Base-by-base conservation (phyloP, 306 rosid species). In the Parietaria judaica region DNA sequence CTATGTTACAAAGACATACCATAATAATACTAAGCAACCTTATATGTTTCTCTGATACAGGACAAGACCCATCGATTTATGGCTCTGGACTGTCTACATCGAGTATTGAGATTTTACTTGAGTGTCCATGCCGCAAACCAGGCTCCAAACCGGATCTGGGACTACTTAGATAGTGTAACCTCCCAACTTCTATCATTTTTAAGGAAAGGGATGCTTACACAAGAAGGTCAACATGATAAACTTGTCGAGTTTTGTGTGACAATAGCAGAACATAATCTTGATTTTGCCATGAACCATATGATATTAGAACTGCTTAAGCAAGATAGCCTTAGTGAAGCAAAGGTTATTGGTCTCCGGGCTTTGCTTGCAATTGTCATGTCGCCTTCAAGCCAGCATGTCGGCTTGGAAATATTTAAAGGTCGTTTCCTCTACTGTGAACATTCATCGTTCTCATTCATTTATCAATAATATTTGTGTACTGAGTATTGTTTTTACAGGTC, bases 81-180 rank as follows among this genome's bases (percentile, higher is more conserved):
- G 97, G 97, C 99, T 55, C 76, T 94, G 85, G 95, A 89, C 81
- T 94, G 97, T 79, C 99, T 94, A 73, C 99, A 94, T 76, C 89
- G 97, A 67, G 97, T 94, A 63, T 76, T 89, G 73, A 86, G 96
- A 78, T 94, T 94, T 73, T 94, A 94, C 74, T 81, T 94, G 84
- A 86, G 94, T 51, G 95, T 94, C 60, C 94, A 94, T 71, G 97
- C 95, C 0, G 83, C 84, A 65, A 83, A 78, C 70, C 97, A 94
- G 78, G 73, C 94, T 11, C 83, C 84, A 71, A 84, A 94, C 78
- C 91, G 94, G 39, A 81, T 83, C 76, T 94, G 99, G 99, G 99
- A 94, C 71, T 78, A 83, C 82, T 79, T 89, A 60, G 99, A 94
- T 81, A 88, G 99, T 72, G 94, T 89, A 55, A 89, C 99, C 55